Conservation (phyloP, 352 stramenopile species). For the Phytophthora constricta region DNA sequence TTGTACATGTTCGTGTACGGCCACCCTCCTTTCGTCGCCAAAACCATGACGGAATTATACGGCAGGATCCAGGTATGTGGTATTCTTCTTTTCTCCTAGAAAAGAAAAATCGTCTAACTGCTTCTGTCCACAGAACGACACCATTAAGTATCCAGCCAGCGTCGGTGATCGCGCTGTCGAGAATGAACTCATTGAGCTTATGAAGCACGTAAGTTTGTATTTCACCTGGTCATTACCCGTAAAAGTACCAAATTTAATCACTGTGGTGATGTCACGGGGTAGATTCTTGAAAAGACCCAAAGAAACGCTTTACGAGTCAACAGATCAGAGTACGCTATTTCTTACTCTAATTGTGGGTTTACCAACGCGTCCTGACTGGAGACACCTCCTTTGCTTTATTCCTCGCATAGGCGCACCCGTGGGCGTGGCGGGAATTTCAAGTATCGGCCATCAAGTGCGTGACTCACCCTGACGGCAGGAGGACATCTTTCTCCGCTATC, state of each 20-base stretch:
- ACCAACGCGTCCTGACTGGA: too few species aligned
- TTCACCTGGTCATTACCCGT: too few species aligned
- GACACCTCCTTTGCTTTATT: too few species aligned
- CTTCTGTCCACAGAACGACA: slow-evolving; percentile 53
- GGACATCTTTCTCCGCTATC: slow-evolving; percentile 43
- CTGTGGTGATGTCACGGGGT: too few species aligned
- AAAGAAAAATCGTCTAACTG: not conserved
- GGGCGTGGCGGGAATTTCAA: slow-evolving; percentile 79
- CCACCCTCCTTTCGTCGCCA: slow-evolving; percentile 92
- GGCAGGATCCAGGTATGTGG: slow-evolving; percentile 81
- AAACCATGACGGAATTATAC: slow-evolving; percentile 93
- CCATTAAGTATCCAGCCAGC: slow-evolving; percentile 53
- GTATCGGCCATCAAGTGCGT: slow-evolving; percentile 74
- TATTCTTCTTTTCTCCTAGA: slow-evolving; percentile 23
- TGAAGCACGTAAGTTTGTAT: slow-evolving; percentile 61
- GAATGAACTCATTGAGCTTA: slow-evolving; percentile 61
- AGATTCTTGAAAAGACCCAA: slow-evolving; percentile 83
- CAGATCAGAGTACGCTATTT: slow-evolving; percentile 67
- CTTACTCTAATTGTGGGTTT: too few species aligned
- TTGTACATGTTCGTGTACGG: slow-evolving; percentile 97
- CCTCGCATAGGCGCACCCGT: slow-evolving; percentile 55
- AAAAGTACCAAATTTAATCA: too few species aligned
- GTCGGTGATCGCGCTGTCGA: slow-evolving; percentile 65
- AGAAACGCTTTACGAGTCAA: slow-evolving; percentile 60
- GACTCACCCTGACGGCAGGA: slow-evolving; percentile 53